Evolutionary conservation across 2,329 filamentous ascomycete genomes (phyloP), one percentile per base, ranked within the genome.

Genomic region (Xylariaceae sp.): DNA sequence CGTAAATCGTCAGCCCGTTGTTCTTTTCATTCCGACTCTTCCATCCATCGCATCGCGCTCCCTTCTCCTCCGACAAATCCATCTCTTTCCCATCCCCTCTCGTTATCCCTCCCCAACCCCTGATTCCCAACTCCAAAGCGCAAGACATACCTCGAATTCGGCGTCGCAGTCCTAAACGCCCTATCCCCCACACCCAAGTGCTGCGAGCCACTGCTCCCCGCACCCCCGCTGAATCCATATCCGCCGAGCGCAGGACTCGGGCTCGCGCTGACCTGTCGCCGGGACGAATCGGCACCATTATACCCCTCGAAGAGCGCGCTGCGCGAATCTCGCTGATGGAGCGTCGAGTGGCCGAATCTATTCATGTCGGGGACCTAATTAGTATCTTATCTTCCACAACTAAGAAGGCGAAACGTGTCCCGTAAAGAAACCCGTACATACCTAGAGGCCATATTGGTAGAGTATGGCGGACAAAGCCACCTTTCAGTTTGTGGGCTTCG

Each of bases 291-390:
- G 63, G 61, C 77, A 67, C 82, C 81, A 64, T 82, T 85, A 75
- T 91, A 92, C 67, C 86, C 86, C 66, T 88, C 87, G 76, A 92
- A 92, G 64, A 92, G 84, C 65, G 86, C 86, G 71, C 84, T 87
- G 70, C 88, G 80, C 70, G 85, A 82, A 77, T 90, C 80, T 77
- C 88, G 82, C 78, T 91, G 88, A 73, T 90, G 88, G 63, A 90
- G 83, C 65, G 81, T 82, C 52, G 86, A 87, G 68, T 81, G 76
- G 67, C 84, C 81, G 73, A 89, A 90, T 78, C 88, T 89, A 62
- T 23, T 44, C n/a, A 42, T 30, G 49, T 51, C 37, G 11, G 37
- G 17, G 2, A 18, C 17, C 17, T 18, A n/a, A n/a, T n/a, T n/a
- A n/a, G n/a, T n/a, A n/a, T n/a, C n/a, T n/a, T n/a, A n/a, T n/a